A percentile compares a stretch with the other conserved stretches of the same genome.
phyloP scores from a whole-genome alignment of 495 filamentous ascomycete species.

The Penicillium arizonense region DNA sequence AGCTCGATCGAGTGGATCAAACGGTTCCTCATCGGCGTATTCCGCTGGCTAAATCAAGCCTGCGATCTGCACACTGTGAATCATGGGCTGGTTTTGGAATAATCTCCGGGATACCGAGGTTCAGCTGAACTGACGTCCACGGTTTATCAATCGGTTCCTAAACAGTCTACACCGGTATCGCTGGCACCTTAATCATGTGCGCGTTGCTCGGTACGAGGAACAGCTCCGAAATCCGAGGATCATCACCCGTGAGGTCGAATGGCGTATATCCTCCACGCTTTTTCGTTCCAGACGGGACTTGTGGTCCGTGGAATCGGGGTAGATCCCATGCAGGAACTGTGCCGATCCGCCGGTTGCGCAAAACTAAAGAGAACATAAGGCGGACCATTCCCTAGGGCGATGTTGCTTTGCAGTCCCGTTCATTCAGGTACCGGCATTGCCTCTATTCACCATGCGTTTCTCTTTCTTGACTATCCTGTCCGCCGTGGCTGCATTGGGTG shows the following conservation, averaged over 20 bases:
- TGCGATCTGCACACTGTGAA: neutral
- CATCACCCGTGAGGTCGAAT: neutral
- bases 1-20: neutral
- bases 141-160: neutral
- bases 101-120: neutral
- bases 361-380: neutral
- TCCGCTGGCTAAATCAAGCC: neutral
- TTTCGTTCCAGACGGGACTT: too few species aligned
- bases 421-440: neutral
- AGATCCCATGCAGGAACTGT: neutral
- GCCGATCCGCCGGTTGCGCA: neutral
- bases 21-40: neutral
- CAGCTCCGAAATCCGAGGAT: too few species aligned
- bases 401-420: neutral
- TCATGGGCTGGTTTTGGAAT: neutral
- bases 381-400: neutral
- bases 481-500: slow-evolving; percentile 7
- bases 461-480: slow-evolving; percentile 11
- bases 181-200: neutral
- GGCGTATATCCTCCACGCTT: neutral
- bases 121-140: neutral
- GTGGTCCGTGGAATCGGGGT: neutral
- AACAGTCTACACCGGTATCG: neutral
- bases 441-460: slow-evolving; percentile 1
- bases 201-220: too few species aligned